Base-by-base conservation (phyloP, 2,329 filamentous ascomycete genomes). In the Phyllosticta citrichinensis region DNA sequence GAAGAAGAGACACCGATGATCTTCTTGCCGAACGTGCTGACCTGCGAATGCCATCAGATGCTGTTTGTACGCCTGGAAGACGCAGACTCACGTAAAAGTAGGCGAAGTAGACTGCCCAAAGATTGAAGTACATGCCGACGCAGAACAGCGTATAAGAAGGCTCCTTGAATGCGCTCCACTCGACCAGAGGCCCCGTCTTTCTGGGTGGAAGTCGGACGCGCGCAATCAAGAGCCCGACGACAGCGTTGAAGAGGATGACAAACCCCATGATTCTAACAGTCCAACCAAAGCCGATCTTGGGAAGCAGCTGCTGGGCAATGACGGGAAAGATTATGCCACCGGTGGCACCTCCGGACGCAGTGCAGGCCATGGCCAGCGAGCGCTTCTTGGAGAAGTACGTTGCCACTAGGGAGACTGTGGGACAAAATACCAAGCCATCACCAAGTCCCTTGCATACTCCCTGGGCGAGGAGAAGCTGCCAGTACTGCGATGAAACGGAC, bases 131-230 rank as follows among this genome's bases (percentile, higher is more conserved):
- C 67, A 75, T 75, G 22, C 75, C 75, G 1, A 73, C 56, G 3
- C 72, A 68, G 64, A 79, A 81, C 5, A 80, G 68, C 0, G 76
- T 65, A 62, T 84, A 86, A 9, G 81, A 73, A 0, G 73, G 65
- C 66, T 86, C 83, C 30, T 69, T 74, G 66, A 87, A 85, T 0
- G 83, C 83, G 1, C 69, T 69, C 78, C 76, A 80, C 56, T 86
- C 83, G 10, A 85, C 71, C 19, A 83, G 59, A 0, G 77, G 77
- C 0, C 81, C 82, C 27, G 25, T 22, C 0, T 74, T 65, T 24
- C 80, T 70, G 0, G 76, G 76, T 10, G 75, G 74, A 11, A 84
- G 69, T 14, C 76, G 73, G 3, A 79, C 73, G 59, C 70, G 72
- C 52, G 76, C 63, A 12, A 79, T 65, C 2, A 72, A 66, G 10